A percentile compares a stretch with the other conserved stretches of the same genome.
Evolutionary conservation across 108 stramenopile genomes (phyloP).

Genomic region (Schizochytrium sp.): DNA sequence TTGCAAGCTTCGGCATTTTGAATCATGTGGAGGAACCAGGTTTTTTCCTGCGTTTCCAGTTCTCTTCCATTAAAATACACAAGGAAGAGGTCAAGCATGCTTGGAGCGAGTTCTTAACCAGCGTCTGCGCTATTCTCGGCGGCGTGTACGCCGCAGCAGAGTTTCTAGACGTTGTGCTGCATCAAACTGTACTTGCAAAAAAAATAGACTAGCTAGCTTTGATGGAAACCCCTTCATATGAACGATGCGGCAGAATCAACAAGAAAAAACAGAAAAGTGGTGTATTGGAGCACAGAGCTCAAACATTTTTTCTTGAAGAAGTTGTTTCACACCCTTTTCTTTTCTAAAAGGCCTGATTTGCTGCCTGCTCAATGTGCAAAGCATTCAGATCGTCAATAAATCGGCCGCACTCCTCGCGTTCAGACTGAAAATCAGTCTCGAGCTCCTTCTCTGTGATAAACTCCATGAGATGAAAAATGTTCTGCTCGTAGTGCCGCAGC

Average conservation of each 20-base stretch:
- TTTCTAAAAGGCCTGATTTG: neutral
- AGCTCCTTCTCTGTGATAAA: constrained; percentile 49
- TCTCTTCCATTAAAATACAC: neutral
- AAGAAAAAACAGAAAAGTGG: no score
- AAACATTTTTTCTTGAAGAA: no score
- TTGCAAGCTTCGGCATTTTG: neutral
- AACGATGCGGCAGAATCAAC: no score
- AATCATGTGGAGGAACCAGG: neutral
- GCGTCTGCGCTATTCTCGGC: constrained; percentile 1
- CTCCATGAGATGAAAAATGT: constrained; percentile 47
- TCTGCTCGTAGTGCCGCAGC: constrained; percentile 45
- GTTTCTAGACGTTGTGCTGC: neutral
- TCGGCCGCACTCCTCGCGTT: constrained; percentile 14
- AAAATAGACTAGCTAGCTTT: neutral
- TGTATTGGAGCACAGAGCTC: no score
- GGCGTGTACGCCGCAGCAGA: neutral
- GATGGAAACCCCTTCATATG: no score
- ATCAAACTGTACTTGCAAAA: neutral
- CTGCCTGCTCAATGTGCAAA: neutral
- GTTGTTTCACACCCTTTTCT: no score
- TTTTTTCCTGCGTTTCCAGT: neutral
- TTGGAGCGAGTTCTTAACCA: neutral
- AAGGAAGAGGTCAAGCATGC: neutral
- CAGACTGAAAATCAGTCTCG: constrained; percentile 43
- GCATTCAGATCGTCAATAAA: neutral